Evolutionary conservation across 805 yeast species (phyloP).

Genomic region (Zygosaccharomyces gambellarensis): DNA sequence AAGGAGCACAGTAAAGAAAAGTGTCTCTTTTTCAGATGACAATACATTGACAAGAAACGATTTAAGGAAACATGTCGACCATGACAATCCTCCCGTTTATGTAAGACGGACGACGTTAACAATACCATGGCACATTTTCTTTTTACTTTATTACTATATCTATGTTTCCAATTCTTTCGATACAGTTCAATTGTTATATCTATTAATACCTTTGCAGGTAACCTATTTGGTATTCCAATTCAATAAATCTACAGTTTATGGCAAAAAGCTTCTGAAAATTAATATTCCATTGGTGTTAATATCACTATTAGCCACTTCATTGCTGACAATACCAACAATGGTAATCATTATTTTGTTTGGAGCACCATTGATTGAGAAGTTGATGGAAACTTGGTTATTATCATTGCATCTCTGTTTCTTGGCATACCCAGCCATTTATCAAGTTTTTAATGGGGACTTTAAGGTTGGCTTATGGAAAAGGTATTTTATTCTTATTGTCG

Average conservation of each 20-base stretch:
- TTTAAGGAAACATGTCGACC: slow-evolving; percentile 21
- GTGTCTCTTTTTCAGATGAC: slow-evolving; percentile 35
- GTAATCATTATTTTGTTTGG: slow-evolving; percentile 60
- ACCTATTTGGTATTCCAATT: slow-evolving; percentile 35
- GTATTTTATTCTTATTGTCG: slow-evolving; percentile 31
- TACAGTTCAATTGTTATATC: slow-evolving; percentile 22
- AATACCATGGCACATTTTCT: slow-evolving; percentile 32
- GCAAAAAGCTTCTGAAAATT: slow-evolving; percentile 31
- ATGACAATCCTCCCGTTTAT: slow-evolving; percentile 33
- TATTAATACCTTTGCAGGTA: slow-evolving; percentile 35
- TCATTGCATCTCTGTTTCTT: slow-evolving; percentile 59
- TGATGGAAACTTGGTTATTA: slow-evolving; percentile 53
- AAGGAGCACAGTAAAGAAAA: slow-evolving; percentile 21
- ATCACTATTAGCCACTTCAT: slow-evolving; percentile 23
- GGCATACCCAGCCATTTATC: slow-evolving; percentile 58
- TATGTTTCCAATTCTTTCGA: slow-evolving; percentile 28
- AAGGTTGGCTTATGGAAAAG: slow-evolving; percentile 41
- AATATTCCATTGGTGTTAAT: slow-evolving; percentile 23
- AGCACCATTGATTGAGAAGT: slow-evolving; percentile 61
- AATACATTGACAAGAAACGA: slow-evolving; percentile 25
- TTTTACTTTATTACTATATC: slow-evolving; percentile 34
- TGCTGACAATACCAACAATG: slow-evolving; percentile 26
- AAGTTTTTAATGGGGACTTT: slow-evolving; percentile 50
- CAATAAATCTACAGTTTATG: slow-evolving; percentile 34
- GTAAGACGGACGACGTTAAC: slow-evolving; percentile 29